Evolutionary conservation across 257 asterid species (phyloP).

Genomic region (Primulina huaijiensis): DNA sequence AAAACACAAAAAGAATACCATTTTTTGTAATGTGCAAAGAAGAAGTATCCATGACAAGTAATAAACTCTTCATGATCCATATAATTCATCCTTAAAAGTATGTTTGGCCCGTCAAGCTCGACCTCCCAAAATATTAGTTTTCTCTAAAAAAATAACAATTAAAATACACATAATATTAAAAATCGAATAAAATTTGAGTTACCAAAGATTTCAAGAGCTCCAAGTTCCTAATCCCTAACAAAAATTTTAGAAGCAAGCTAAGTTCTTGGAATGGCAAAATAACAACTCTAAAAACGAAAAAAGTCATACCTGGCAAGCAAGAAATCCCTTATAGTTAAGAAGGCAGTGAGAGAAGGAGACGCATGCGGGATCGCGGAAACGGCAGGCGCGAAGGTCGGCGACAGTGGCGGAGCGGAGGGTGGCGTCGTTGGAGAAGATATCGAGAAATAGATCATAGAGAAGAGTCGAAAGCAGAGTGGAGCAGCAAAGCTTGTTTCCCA

Average conservation of each 20-base stretch:
- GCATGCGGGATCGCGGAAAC: constrained; percentile 81
- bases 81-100: too few relatives aligned
- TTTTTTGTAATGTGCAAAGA: background rate
- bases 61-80: background rate
- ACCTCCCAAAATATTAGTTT: too few relatives aligned
- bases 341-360: constrained; percentile 77
- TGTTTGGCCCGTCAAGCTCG: too few relatives aligned
- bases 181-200: background rate
- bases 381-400: constrained; percentile 65
- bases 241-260: too few relatives aligned
- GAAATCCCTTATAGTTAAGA: constrained; percentile 75
- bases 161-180: background rate
- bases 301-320: constrained; percentile 46
- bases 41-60: background rate
- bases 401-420: constrained; percentile 71
- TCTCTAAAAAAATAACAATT: background rate
- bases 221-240: background rate
- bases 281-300: too few relatives aligned
- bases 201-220: background rate
- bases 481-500: constrained; percentile 88
- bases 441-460: constrained; percentile 75
- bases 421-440: constrained; percentile 62
- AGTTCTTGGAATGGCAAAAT: background rate
- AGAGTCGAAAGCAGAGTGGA: constrained; percentile 84
- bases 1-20: background rate